Evolutionary conservation across 495 filamentous ascomycete genomes (phyloP).

Genomic region (Penicillium goetzii): DNA sequence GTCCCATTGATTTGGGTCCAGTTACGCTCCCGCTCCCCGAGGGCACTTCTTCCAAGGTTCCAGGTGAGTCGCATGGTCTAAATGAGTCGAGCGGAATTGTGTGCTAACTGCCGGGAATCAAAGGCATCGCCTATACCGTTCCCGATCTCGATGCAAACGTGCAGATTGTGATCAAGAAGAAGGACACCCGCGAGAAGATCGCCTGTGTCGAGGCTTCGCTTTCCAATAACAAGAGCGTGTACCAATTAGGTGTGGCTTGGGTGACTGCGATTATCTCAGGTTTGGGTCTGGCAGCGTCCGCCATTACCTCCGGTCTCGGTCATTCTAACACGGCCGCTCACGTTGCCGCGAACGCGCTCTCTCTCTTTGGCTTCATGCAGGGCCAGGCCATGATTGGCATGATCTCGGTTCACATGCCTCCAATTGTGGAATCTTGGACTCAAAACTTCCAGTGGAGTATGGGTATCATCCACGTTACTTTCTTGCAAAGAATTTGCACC

Average conservation of each 20-base stretch:
- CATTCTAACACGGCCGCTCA: constrained; percentile 98
- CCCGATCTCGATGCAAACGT: constrained; percentile 94
- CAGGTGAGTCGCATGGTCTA: constrained; percentile 38
- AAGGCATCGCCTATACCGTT: constrained; percentile 76
- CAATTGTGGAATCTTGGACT: constrained; percentile 90
- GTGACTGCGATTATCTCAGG: constrained; percentile 83
- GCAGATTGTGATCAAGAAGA: constrained; percentile 74
- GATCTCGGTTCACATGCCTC: constrained; percentile 81
- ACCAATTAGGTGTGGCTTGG: constrained; percentile 89
- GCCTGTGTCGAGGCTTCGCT: constrained; percentile 89
- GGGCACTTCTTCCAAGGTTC: constrained; percentile 65
- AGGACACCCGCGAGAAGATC: constrained; percentile 62
- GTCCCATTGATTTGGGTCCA: constrained; percentile 70
- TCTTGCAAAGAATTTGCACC: constrained; percentile 85
- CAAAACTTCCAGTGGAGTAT: constrained; percentile 99
- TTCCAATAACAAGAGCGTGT: constrained; percentile 92
- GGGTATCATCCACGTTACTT: constrained; percentile 89
- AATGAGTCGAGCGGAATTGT: background rate
- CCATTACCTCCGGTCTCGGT: constrained; percentile 78
- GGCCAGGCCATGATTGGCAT: constrained; percentile 95
- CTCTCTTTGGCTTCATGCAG: constrained; percentile 95
- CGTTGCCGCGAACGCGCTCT: constrained; percentile 89
- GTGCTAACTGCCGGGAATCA: background rate
- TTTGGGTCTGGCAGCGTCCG: constrained; percentile 79
- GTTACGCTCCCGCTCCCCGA: constrained; percentile 65